A percentile compares a stretch with the other conserved stretches of the same genome.
Conservation (phyloP, 139 green algal genomes). For the Coelastrella sp. region DNA sequence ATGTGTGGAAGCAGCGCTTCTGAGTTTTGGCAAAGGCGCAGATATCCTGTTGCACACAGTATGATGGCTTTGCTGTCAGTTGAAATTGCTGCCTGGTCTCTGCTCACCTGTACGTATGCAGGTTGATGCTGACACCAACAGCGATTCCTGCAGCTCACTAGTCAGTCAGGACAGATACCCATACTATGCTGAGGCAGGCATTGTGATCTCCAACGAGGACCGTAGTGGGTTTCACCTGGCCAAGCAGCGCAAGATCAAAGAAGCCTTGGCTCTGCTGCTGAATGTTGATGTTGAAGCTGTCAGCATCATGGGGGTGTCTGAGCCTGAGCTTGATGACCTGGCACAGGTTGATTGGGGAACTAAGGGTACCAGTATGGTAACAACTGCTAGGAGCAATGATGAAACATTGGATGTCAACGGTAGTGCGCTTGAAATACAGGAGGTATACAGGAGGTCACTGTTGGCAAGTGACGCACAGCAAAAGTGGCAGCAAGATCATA, state of each 20-base stretch:
- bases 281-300: slow-evolving; percentile 36
- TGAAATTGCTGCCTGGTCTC: neutral
- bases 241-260: slow-evolving; percentile 53
- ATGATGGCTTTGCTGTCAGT: too few species aligned
- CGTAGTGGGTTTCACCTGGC: slow-evolving; percentile 12
- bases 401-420: neutral
- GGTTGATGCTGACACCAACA: slow-evolving; percentile 27
- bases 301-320: neutral
- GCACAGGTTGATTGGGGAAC: neutral
- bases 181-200: slow-evolving; percentile 20
- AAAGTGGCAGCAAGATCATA: neutral
- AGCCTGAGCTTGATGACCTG: neutral
- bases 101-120: neutral
- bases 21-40: too few species aligned
- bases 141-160: neutral
- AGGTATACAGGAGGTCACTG: neutral
- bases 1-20: too few species aligned
- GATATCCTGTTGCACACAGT: too few species aligned
- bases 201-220: slow-evolving; percentile 9
- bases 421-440: neutral
- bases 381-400: neutral
- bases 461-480: neutral
- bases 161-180: neutral
- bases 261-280: slow-evolving; percentile 39
- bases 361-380: neutral